Conservation (phyloP, 257 asterid species). For the Vinca minor region DNA sequence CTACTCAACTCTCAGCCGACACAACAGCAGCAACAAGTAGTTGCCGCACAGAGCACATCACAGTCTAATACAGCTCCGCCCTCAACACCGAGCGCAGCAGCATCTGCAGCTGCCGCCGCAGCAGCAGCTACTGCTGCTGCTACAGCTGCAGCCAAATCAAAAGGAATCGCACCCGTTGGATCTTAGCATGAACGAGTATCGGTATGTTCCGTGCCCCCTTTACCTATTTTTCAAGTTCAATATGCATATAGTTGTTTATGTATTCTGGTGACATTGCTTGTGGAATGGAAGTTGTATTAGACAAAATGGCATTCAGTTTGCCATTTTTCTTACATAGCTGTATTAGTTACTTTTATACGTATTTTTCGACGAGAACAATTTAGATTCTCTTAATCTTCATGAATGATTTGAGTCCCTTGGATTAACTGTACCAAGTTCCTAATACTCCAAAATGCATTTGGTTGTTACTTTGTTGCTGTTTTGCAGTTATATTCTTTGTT, state of each 20-base stretch:
- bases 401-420: not conserved
- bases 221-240: slow-evolving; percentile 7
- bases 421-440: not conserved
- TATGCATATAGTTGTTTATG: slow-evolving; percentile 40
- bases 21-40: slow-evolving; percentile 30
- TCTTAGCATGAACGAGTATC: slow-evolving; percentile 28
- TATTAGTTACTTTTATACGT: not conserved
- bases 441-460: not conserved
- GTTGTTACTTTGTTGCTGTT: not conserved
- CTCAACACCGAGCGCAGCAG: slow-evolving; percentile 40
- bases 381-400: not conserved
- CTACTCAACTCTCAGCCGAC: slow-evolving; percentile 36
- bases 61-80: slow-evolving; percentile 33
- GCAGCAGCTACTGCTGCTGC: slow-evolving; percentile 50
- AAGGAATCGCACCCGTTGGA: slow-evolving; percentile 66
- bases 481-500: no score
- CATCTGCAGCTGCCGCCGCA: slow-evolving; percentile 37
- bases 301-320: slow-evolving; percentile 7
- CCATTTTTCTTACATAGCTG: slow-evolving; percentile 26
- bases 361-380: not conserved
- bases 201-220: slow-evolving; percentile 2
- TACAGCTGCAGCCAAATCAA: slow-evolving; percentile 58
- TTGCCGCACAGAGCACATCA: slow-evolving; percentile 29
- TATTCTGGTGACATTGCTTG: slow-evolving; percentile 8
- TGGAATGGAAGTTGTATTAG: slow-evolving; percentile 10